phyloP scores from a whole-genome alignment of 1,284 basidiomycete genomes.

The Ceratobasidium sp. region DNA sequence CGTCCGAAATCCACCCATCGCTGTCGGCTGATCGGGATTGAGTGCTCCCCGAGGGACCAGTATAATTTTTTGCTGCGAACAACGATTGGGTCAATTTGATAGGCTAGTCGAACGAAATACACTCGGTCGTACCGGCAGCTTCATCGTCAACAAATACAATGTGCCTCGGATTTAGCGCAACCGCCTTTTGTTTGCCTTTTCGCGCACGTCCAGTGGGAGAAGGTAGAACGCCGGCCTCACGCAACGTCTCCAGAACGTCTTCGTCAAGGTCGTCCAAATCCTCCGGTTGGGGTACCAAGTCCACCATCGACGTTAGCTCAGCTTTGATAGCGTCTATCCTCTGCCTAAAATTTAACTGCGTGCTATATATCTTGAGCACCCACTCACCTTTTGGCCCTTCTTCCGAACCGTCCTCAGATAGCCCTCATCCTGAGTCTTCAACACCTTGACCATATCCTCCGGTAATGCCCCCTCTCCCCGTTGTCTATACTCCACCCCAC shows the following conservation, averaged over 20 bases:
- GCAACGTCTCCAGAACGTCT: conserved; percentile 68
- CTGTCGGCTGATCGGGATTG: conserved; percentile 37
- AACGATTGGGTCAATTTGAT: not conserved
- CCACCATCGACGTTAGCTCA: conserved; percentile 59
- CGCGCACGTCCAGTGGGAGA: conserved; percentile 38
- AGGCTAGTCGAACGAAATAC: not conserved
- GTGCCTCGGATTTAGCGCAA: conserved; percentile 55
- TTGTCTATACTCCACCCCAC: conserved; percentile 84
- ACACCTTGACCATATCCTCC: conserved; percentile 87
- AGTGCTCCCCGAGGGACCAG: conserved; percentile 38
- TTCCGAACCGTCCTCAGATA: conserved; percentile 88
- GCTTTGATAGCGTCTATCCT: conserved; percentile 81
- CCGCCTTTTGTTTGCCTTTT: conserved; percentile 51
- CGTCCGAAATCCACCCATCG: conserved; percentile 9
- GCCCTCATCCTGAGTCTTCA: conserved; percentile 96
- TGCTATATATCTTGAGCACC: not conserved
- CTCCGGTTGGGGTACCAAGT: conserved; percentile 6
- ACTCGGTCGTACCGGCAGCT: conserved; percentile 62
- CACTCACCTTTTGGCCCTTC: conserved; percentile 76
- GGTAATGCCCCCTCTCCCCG: conserved; percentile 84
- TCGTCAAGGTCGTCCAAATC: conserved; percentile 55
- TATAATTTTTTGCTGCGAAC: conserved; percentile 10
- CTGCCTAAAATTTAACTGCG: conserved; percentile 50
- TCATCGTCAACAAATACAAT: conserved; percentile 76
- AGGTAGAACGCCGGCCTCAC: conserved; percentile 69